phyloP scores from a whole-genome alignment of 2,329 filamentous ascomycete species.

The Exophiala sp. region DNA sequence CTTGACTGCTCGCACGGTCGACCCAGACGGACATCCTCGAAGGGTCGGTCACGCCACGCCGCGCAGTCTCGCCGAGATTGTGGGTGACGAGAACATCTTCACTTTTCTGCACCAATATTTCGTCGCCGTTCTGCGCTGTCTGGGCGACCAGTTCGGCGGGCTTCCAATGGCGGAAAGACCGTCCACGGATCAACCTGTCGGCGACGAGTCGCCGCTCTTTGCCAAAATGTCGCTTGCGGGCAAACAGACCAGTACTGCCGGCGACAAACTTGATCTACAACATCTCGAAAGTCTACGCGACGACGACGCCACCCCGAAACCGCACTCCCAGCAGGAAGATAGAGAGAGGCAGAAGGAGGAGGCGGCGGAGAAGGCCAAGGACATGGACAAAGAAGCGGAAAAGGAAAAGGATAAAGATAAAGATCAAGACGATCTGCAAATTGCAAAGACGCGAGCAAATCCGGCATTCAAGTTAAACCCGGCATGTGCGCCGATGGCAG shows the following conservation, averaged over 20 bases:
- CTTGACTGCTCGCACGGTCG: conserved; percentile 50
- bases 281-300: conserved; percentile 18
- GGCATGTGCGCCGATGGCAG: conserved; percentile 19
- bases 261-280: neutral
- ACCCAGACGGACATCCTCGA: conserved; percentile 51
- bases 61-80: conserved; percentile 53
- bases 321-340: conserved; percentile 1
- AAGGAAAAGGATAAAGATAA: neutral
- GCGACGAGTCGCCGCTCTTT: conserved; percentile 19
- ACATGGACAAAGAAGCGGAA: neutral
- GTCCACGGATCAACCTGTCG: conserved; percentile 37
- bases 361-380: neutral
- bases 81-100: conserved; percentile 54
- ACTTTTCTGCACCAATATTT: conserved; percentile 53
- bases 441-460: conserved; percentile 18
- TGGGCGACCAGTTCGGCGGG: conserved; percentile 44
- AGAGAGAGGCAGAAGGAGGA: neutral
- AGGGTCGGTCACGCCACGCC: conserved; percentile 50
- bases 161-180: conserved; percentile 40
- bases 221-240: too few species aligned
- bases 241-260: too few species aligned
- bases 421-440: conserved; percentile 13
- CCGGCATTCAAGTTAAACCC: conserved; percentile 20
- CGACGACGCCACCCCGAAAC: conserved; percentile 16
- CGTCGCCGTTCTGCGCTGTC: conserved; percentile 44